Percentiles rank a stretch among this genome's conserved stretches.
Conservation (phyloP, 345 rosid species). For the Citrus cavaleriei region DNA sequence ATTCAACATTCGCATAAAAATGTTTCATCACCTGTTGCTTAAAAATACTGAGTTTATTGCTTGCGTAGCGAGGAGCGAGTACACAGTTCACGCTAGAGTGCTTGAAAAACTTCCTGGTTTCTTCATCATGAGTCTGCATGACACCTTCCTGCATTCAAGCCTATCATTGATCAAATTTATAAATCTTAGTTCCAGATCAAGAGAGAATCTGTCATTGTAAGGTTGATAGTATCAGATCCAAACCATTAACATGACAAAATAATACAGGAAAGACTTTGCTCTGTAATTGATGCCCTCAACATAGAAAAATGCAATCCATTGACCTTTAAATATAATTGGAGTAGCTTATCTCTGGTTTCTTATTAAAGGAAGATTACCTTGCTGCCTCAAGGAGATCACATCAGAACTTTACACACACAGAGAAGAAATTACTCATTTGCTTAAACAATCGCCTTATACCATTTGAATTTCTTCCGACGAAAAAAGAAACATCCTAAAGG, state of each 20-base stretch:
- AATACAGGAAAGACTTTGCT: neutral
- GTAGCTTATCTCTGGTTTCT: too few species aligned
- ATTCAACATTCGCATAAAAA: conserved; percentile 5
- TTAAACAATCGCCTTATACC: too few species aligned
- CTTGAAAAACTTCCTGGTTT: conserved; percentile 56
- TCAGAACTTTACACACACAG: too few species aligned
- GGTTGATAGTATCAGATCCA: neutral
- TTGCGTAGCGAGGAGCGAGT: conserved; percentile 70
- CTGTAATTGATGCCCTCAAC: too few species aligned
- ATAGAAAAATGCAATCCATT: neutral
- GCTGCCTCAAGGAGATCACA: too few species aligned
- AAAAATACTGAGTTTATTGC: conserved; percentile 66
- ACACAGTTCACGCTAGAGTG: conserved; percentile 56
- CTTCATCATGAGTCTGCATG: conserved; percentile 83
- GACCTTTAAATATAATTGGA: too few species aligned
- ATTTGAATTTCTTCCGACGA: too few species aligned
- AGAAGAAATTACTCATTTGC: too few species aligned
- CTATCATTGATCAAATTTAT: conserved; percentile 3
- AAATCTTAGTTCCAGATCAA: neutral
- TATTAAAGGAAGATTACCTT: too few species aligned
- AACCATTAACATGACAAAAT: neutral
- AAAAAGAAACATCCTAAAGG: neutral
- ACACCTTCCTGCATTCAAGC: conserved; percentile 54
- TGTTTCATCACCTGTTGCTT: conserved; percentile 57
- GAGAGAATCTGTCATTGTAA: too few species aligned